Base-by-base conservation (phyloP, 1,139 yeast genomes). In the Candida smagusa region DNA sequence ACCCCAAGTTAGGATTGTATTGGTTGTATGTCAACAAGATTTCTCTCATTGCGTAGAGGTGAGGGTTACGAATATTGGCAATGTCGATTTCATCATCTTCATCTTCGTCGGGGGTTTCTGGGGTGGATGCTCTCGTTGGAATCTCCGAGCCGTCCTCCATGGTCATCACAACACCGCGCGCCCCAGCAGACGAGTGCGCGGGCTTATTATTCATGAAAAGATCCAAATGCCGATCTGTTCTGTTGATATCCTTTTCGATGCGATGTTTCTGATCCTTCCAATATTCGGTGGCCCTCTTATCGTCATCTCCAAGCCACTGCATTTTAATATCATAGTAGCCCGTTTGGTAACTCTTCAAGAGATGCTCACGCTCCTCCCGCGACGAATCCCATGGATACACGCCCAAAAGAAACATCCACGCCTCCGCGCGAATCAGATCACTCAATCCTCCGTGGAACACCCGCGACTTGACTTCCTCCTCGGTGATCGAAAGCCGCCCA, bases 361-460 rank as follows among this genome's bases (percentile, higher is more conserved):
- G 60, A 12, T 78, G 77, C 28, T 68, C 62, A 33, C 97, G 73
- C 46, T 89, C 97, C 32, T 76, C 78, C 5, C 50, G 49, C 6
- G 88, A 79, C 3, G 95, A 79, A 47, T 84, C 90, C 97, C 97
- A 92, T 0, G 96, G 92, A 54, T 71, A 88, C 1, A 92, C 89
- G 0, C 79, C 90, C 13, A 92, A 67, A 37, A 94, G 59, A 54
- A 88, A 92, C 21, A 83, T 68, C 97, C 98, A 92, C 0, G 88
- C 96, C 40, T 84, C 83, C 6, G 68, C 65, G 41, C 97, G 69
- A 2, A 83, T 72, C 2, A 58, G 57, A 9, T 66, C 67, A 13
- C 77, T 79, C 6, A 90, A 63, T 0, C 97, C 96, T 3, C 97
- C 96, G 61, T 92, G 97, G 61, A 92, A 92, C 2, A 92, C 78